phyloP scores from a whole-genome alignment of 2,329 filamentous ascomycete genomes.

The Mycosphaerella sp. region DNA sequence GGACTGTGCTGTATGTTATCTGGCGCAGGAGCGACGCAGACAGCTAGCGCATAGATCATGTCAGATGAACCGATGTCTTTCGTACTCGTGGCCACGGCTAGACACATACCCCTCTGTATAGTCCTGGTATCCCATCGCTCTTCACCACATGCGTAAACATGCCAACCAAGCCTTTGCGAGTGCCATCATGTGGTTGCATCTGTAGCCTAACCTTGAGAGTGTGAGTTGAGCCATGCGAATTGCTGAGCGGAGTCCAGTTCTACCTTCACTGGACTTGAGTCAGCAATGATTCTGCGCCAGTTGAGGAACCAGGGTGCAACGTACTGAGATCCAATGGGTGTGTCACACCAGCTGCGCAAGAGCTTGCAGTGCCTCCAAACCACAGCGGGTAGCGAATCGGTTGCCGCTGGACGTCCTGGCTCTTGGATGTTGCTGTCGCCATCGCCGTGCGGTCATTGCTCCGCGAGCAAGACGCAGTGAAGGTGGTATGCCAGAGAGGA shows the following conservation, averaged over 20 bases:
- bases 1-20: constrained; percentile 87
- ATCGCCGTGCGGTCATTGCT: constrained; percentile 36
- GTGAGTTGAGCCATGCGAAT: constrained; percentile 17
- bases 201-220: constrained; percentile 69
- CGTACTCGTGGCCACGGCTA: neutral
- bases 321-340: constrained; percentile 88
- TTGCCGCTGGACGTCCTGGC: constrained; percentile 36
- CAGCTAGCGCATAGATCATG: constrained; percentile 45
- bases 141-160: constrained; percentile 79
- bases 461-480: constrained; percentile 1
- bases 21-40: constrained; percentile 90
- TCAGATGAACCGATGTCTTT: constrained; percentile 1
- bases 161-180: constrained; percentile 69
- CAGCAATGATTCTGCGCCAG: constrained; percentile 23
- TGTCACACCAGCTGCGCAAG: constrained; percentile 83
- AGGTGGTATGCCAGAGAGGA: neutral
- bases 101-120: constrained; percentile 68
- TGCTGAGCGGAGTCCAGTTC: neutral
- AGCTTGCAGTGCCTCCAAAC: constrained; percentile 94
- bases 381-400: constrained; percentile 54
- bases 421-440: constrained; percentile 40
- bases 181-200: constrained; percentile 68
- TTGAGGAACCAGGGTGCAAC: constrained; percentile 31
- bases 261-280: constrained; percentile 42
- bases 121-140: constrained; percentile 66